Conservation (phyloP, 75 land plant species). For the Pinus tabuliformis region DNA sequence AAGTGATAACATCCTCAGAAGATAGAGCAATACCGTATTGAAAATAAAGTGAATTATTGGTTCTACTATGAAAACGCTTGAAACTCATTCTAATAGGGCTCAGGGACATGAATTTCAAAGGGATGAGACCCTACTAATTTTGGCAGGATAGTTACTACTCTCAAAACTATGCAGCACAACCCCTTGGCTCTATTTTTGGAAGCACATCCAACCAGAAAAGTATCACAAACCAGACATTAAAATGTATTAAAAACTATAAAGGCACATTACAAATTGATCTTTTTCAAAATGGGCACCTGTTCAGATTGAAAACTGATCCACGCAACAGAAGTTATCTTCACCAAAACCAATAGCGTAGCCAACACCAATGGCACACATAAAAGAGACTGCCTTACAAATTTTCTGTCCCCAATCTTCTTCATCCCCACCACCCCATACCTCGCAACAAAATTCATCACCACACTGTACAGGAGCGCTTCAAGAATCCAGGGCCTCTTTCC, state of each 20-base stretch:
- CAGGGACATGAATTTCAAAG: too few species aligned
- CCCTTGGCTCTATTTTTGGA: too few species aligned
- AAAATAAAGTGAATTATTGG: too few species aligned
- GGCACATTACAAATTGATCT: not conserved
- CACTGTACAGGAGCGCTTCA: not conserved
- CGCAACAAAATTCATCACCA: not conserved
- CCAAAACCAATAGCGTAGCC: not conserved
- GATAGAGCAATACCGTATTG: too few species aligned
- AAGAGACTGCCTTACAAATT: not conserved
- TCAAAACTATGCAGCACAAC: too few species aligned
- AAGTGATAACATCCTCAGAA: too few species aligned
- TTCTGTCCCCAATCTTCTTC: not conserved
- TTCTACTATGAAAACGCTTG: too few species aligned
- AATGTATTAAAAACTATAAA: not conserved
- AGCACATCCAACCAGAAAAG: too few species aligned
- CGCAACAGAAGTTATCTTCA: not conserved
- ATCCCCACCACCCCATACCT: not conserved
- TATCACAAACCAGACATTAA: too few species aligned
- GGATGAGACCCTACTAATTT: too few species aligned
- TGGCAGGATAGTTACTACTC: too few species aligned
- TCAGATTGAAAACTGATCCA: not conserved
- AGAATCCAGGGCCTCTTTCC: not conserved
- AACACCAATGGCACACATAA: not conserved
- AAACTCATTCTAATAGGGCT: too few species aligned
- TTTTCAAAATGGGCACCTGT: not conserved